Base-by-base conservation (phyloP, 2,329 filamentous ascomycete species). In the Byssoonygena ceratinophila region DNA sequence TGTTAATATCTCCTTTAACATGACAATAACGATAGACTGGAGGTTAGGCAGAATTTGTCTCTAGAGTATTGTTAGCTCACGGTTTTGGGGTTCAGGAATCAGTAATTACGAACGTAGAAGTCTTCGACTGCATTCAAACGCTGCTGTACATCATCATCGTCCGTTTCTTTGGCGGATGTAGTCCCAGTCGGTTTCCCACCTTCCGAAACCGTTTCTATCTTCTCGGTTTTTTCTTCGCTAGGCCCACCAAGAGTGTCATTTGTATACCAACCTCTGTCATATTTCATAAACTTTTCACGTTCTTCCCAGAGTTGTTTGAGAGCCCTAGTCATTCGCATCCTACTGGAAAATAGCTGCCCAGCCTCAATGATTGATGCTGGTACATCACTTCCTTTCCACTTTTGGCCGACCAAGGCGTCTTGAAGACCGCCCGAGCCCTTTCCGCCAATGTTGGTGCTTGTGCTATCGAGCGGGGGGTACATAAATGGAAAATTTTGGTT, bases 401-500 rank as follows among this genome's bases (percentile, higher is more conserved):
- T 85, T 23, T 85, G 78, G 14, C 86, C 86, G 3, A 92, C 85
- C 22, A 90, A 41, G 9, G 36, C 50, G 47, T 58, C 57, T 39
- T 58, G 87, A 41, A 90, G 70, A 39, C 86, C 85, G 4, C 89
- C 86, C 18, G 78, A 80, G 11, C 90, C 90, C 65, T 94, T 96
- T 0, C 91, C 91, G 47, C 92, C 91, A 34, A 91, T 83, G 60
- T 84, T 86, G 64, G 94, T 95, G 69, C 89, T 95, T 22, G 82
- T 84, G 56, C 83, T 84, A 68, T 96, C 91, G 16, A 96, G 74
- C 1, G 92, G 92, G 1, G 92, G 92, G 60, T 98, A 98, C 72
- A 98, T 82, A 64, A 98, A 97, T 0, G 92, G 92, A 59, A 98
- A 97, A 64, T 96, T 92, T 62, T 98, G 92, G 64, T 98, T 98